phyloP scores from a whole-genome alignment of 2,329 filamentous ascomycete genomes.

The Eutypella sp. region DNA sequence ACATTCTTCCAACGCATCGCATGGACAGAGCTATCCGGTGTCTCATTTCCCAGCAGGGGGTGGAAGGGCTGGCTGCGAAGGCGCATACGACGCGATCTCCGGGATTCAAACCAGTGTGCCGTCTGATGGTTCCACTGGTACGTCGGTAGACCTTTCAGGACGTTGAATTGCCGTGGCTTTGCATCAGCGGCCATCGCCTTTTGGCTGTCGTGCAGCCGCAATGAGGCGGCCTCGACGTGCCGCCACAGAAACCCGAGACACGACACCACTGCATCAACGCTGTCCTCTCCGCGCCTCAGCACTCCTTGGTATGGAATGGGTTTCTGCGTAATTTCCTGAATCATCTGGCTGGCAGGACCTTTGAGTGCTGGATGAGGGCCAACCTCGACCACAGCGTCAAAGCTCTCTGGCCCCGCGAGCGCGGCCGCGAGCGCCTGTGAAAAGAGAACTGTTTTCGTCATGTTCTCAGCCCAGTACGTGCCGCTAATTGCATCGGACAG shows the following conservation, averaged over 20 bases:
- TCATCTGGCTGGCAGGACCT: constrained; percentile 25
- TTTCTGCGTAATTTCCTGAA: constrained; percentile 8
- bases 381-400: constrained; percentile 26
- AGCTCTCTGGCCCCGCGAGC: constrained; percentile 2
- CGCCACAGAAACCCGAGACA: no score
- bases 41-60: constrained; percentile 7
- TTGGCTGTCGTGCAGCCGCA: no score
- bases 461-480: constrained; percentile 30
- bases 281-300: not conserved
- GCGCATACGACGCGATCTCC: constrained; percentile 2
- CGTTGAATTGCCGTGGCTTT: no score
- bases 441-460: constrained; percentile 29
- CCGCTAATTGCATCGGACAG: not conserved
- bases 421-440: constrained; percentile 18
- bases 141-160: constrained; percentile 8
- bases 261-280: not conserved
- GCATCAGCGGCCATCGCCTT: no score
- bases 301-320: not conserved
- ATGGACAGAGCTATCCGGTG: constrained; percentile 3
- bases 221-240: no score
- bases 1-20: constrained; percentile 11
- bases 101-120: constrained; percentile 13
- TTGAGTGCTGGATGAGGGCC: constrained; percentile 33
- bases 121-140: constrained; percentile 13
- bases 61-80: not conserved